These are phyloP conservation scores for Termitomyces bulborhizus DNA, from an alignment of 768 basidiomycete species.

Conservation along the genomic window DNA sequence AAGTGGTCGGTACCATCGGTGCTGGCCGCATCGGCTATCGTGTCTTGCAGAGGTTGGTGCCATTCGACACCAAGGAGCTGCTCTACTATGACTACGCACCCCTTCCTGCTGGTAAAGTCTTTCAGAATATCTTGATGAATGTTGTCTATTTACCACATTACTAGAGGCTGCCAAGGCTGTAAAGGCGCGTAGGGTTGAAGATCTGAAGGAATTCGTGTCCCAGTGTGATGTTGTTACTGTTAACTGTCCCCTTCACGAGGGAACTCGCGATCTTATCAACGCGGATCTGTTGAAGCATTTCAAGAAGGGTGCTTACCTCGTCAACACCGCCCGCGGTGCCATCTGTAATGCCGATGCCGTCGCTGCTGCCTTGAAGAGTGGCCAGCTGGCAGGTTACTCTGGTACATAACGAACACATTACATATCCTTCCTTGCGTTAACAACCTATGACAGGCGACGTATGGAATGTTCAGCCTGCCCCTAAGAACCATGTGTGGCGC, in stretches of 20 bases:
- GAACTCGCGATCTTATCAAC: constrained; percentile 75
- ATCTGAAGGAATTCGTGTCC: constrained; percentile 47
- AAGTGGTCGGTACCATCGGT: constrained; percentile 89
- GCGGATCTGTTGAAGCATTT: constrained; percentile 78
- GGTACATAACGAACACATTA: constrained; percentile 18
- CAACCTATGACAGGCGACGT: constrained; percentile 45
- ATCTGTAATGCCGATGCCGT: constrained; percentile 85
- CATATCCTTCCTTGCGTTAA: not conserved
- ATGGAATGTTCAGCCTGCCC: constrained; percentile 86
- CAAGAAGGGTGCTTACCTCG: constrained; percentile 90
- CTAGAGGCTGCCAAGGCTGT: constrained; percentile 61
- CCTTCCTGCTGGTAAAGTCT: constrained; percentile 48
- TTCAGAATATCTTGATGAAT: not conserved
- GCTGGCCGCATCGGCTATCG: constrained; percentile 79
- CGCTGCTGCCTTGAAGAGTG: constrained; percentile 66
- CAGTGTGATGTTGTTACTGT: constrained; percentile 80
- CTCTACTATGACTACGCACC: constrained; percentile 85
- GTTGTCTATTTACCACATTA: not conserved
- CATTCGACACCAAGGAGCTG: constrained; percentile 87
- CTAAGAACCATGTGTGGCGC: constrained; percentile 82
- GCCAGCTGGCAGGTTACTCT: constrained; percentile 61
- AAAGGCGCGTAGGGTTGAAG: constrained; percentile 67
- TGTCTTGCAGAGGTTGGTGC: constrained; percentile 70
- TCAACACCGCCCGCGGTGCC: constrained; percentile 91
- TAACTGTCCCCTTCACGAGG: constrained; percentile 86